Percentiles rank a stretch among this genome's conserved stretches.
Conservation (phyloP, 2,329 filamentous ascomycete species). For the Hypoxylon sp. region DNA sequence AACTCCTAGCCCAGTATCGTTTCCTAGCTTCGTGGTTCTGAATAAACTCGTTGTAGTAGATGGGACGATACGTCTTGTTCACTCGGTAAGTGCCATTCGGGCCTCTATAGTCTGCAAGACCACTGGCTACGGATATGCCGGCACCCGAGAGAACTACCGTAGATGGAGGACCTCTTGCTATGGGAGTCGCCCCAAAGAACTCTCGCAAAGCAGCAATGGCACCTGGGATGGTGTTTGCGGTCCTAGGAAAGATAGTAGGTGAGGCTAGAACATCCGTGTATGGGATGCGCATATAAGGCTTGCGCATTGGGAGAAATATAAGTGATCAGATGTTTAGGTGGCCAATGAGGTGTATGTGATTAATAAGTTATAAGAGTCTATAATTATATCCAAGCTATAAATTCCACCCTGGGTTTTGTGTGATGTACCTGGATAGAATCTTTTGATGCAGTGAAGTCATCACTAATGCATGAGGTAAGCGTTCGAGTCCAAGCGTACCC, state of each 20-base stretch:
- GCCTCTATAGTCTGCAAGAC: constrained; percentile 91
- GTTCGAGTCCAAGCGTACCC: no score
- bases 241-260: constrained; percentile 76
- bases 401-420: no score
- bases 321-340: constrained; percentile 21
- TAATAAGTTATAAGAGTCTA: not conserved
- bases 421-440: no score
- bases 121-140: constrained; percentile 91
- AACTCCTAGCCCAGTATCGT: constrained; percentile 95
- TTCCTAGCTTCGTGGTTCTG: constrained; percentile 84
- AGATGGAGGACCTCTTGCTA: constrained; percentile 57
- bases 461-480: no score
- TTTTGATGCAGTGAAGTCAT: constrained; percentile 30
- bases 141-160: constrained; percentile 75
- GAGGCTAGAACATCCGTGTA: constrained; percentile 84
- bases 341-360: constrained; percentile 3
- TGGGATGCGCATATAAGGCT: constrained; percentile 84
- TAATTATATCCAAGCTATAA: no score
- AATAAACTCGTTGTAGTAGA: constrained; percentile 92
- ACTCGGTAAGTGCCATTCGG: constrained; percentile 89
- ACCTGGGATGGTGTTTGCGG: constrained; percentile 73
- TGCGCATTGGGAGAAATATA: constrained; percentile 61
- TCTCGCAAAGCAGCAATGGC: constrained; percentile 79
- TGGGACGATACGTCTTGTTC: constrained; percentile 89
- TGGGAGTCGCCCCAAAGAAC: constrained; percentile 76